These are phyloP conservation scores for Mortierella sp. DNA, from an alignment of 371 early-diverging fungal genomes.

Conservation along the genomic window DNA sequence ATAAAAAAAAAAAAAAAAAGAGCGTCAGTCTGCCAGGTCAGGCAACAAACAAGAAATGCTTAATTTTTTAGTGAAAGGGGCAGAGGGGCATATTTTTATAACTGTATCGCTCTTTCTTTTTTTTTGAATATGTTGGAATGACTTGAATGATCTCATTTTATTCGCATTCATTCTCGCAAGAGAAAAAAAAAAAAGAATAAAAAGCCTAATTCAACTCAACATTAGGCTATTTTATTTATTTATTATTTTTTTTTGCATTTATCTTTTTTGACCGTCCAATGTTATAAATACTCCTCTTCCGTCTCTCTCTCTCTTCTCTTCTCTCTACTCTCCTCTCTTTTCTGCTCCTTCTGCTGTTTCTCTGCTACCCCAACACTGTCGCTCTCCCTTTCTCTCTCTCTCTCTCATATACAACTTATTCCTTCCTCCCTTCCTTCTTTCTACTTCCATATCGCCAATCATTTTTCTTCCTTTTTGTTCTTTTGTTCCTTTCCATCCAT, in stretches of 20 bases:
- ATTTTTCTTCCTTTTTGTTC: not conserved
- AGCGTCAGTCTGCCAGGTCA: not conserved
- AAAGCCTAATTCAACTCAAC: conserved; percentile 3
- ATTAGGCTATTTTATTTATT: not conserved
- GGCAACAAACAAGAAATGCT: conserved; percentile 9
- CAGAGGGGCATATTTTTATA: conserved; percentile 9
- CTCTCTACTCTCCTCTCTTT: not conserved
- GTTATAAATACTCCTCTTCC: conserved; percentile 1
- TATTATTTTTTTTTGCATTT: conserved; percentile 13
- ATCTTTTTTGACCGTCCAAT: conserved; percentile 32
- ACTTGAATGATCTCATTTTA: conserved; percentile 11
- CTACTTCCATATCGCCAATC: not conserved
- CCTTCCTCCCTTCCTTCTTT: not conserved
- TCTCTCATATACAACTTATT: not conserved
- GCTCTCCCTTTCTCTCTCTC: conserved; percentile 6
- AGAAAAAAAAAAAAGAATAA: conserved; percentile 10
- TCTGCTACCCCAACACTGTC: conserved; percentile 10
- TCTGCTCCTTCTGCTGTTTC: not conserved
- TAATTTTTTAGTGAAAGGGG: not conserved
- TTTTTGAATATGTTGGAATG: conserved; percentile 2
- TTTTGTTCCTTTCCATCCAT: not conserved
- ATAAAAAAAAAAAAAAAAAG: conserved; percentile 3
- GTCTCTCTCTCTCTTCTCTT: not conserved
- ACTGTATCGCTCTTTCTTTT: conserved; percentile 1
- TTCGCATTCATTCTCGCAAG: conserved; percentile 10